Percentiles rank a stretch among this genome's conserved stretches.
Evolutionary conservation across 2,329 filamentous ascomycete species (phyloP).

Genomic region (Ascocoryne sarcoides): DNA sequence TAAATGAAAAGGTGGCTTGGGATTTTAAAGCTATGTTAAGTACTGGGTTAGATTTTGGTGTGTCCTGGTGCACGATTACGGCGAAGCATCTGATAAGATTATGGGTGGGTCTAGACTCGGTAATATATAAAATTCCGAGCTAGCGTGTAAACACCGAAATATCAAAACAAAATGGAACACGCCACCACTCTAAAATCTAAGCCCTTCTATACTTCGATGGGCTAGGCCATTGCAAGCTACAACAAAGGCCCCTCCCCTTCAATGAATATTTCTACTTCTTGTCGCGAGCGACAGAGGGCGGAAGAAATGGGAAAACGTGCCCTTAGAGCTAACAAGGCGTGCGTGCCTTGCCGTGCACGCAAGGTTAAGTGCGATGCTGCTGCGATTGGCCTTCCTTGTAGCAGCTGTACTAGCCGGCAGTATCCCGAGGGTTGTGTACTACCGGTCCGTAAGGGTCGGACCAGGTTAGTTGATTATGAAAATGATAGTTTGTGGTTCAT

Average conservation of each 20-base stretch:
- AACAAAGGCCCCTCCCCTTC: constrained; percentile 2
- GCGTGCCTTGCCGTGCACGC: constrained; percentile 5
- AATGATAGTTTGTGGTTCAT: constrained; percentile 5
- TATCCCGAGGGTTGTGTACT: constrained; percentile 5
- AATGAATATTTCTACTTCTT: no score
- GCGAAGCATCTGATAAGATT: no score
- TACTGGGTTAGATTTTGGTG: no score
- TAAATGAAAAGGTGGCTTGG: no score
- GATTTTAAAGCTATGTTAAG: no score
- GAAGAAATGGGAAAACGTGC: constrained; percentile 4
- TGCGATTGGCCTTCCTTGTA: constrained; percentile 4
- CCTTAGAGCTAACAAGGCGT: constrained; percentile 5
- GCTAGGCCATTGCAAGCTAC: constrained; percentile 3
- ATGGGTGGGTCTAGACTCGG: no score
- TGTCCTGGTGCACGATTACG: no score
- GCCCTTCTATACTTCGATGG: constrained; percentile 2
- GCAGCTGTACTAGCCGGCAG: constrained; percentile 6
- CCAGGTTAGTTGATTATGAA: constrained; percentile 6
- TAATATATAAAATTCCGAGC: constrained; percentile 6
- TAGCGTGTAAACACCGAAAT: constrained; percentile 5
- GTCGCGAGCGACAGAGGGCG: constrained; percentile 2
- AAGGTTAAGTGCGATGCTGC: constrained; percentile 6
- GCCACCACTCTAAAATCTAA: not conserved
- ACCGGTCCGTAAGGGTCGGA: constrained; percentile 5
- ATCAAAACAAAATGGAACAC: constrained; percentile 4